Evolutionary conservation across 306 rosid species (phyloP).

Genomic region (Malus orientalis): DNA sequence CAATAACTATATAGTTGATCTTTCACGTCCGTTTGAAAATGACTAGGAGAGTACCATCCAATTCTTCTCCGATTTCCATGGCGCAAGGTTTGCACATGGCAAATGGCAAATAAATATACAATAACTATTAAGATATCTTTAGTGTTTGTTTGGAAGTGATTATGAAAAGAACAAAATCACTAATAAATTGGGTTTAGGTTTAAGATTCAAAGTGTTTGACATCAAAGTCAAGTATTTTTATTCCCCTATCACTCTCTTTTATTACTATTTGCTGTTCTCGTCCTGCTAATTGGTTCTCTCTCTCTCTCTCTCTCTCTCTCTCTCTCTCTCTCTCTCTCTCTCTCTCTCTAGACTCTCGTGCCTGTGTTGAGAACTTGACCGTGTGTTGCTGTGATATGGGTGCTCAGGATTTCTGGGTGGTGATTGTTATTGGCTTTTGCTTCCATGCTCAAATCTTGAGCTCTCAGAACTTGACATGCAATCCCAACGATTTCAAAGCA

Average conservation of each 20-base stretch:
- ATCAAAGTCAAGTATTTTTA: no score
- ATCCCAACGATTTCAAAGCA: conserved; percentile 12
- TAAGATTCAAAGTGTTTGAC: no score
- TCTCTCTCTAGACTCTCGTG: not conserved
- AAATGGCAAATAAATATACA: no score
- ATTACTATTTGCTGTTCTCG: no score
- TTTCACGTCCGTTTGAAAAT: no score
- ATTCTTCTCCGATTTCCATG: not conserved
- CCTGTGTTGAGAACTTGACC: not conserved
- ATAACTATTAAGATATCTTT: no score
- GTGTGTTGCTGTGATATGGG: conserved; percentile 9
- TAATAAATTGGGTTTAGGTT: no score
- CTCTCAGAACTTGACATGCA: conserved; percentile 21
- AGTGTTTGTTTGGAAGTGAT: not conserved
- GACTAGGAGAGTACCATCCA: not conserved
- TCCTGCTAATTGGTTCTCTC: no score
- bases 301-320: no score
- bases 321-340: no score
- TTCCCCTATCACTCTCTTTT: no score
- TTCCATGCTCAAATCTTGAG: conserved; percentile 3
- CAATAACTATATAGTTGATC: not conserved
- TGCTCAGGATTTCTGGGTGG: conserved; percentile 14
- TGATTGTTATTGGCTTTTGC: conserved; percentile 17
- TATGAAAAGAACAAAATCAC: no score
- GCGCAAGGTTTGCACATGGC: not conserved